Conservation (phyloP, 768 basidiomycete species). For the Hypholoma sublateritium region DNA sequence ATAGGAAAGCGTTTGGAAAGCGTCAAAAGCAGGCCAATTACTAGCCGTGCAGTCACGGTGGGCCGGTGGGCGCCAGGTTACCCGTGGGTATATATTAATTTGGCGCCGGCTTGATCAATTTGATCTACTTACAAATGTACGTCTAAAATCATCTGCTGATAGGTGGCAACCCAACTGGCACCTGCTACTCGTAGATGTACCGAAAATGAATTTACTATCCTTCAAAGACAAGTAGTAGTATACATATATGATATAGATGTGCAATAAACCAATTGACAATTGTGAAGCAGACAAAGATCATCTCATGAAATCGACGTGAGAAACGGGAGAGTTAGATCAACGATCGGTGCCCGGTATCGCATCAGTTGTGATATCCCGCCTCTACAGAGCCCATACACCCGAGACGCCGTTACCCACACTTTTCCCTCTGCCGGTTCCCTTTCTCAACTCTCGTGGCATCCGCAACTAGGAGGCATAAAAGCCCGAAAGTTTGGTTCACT, state of each 20-base stretch:
- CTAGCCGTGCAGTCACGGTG: too few species aligned
- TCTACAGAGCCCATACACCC: slow-evolving; percentile 9
- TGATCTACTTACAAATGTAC: too few species aligned
- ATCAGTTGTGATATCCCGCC: slow-evolving; percentile 1
- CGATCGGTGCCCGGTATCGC: slow-evolving; percentile 12
- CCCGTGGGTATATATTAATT: background rate
- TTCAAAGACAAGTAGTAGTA: background rate
- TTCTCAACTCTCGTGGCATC: slow-evolving; percentile 20
- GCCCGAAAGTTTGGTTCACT: background rate
- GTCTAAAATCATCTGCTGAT: too few species aligned
- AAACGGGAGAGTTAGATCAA: slow-evolving; percentile 10
- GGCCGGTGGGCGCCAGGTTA: too few species aligned
- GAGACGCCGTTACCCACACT: slow-evolving; percentile 8
- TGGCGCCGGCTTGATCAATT: background rate
- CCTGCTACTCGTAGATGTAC: too few species aligned
- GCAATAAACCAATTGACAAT: background rate
- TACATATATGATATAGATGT: too few species aligned
- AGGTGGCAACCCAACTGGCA: too few species aligned
- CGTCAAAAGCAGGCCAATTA: too few species aligned
- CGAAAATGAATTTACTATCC: too few species aligned
- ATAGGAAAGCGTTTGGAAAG: too few species aligned
- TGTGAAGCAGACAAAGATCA: too few species aligned
- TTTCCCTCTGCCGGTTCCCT: slow-evolving; percentile 10
- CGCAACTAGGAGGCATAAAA: slow-evolving; percentile 9
- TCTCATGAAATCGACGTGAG: slow-evolving; percentile 3